Evolutionary conservation across 2,329 filamentous ascomycete genomes (phyloP), one percentile per base, ranked within the genome.

Genomic region (Aspergillus pseudonomiae): DNA sequence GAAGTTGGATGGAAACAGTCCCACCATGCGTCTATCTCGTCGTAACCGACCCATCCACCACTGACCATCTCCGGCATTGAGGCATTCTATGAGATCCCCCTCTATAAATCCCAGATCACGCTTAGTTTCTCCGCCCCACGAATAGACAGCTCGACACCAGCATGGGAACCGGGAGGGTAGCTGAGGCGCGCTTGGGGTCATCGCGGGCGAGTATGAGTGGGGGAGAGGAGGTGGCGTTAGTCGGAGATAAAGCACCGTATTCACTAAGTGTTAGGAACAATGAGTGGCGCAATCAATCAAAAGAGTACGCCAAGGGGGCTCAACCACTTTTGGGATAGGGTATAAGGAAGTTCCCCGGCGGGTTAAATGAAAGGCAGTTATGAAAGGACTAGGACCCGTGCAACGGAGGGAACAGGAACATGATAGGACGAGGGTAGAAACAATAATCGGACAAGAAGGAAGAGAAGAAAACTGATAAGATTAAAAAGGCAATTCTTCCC

Each of bases 21-120:
- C 95, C 72, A 97, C 90, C 73, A 94, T 93, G 74, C 94, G 89
- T 77, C 91, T 90, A 80, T 99, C 95, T 71, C 95, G 88, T 75
- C 90, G 92, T 75, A 99, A 81, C 67, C 94, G 88, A 55, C 95
- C 95, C 80, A 94, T 97, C 95, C 95, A 99, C 95, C 95, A 99
- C 54, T 92, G 94, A 59, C 95, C 95, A 80, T 99, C 95, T 67
- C 95, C 95, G 24, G 95, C 95, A 77, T 99, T 99, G 59, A 99
- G 85, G 75, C 94, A 97, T 86, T 99, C 95, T 77, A 99, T 99
- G 69, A 99, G 81, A 79, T 99, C 95, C 67, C 95, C 95, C 79
- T 99, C 95, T 70, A 99, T 91, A 79, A 99, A 99, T 19, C 95
- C 95, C 63, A 99, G 85, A 76, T 99, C 95, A 77, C 91, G 89